Conservation (phyloP, 129 eudicot genomes). For the Centaurea solstitialis region DNA sequence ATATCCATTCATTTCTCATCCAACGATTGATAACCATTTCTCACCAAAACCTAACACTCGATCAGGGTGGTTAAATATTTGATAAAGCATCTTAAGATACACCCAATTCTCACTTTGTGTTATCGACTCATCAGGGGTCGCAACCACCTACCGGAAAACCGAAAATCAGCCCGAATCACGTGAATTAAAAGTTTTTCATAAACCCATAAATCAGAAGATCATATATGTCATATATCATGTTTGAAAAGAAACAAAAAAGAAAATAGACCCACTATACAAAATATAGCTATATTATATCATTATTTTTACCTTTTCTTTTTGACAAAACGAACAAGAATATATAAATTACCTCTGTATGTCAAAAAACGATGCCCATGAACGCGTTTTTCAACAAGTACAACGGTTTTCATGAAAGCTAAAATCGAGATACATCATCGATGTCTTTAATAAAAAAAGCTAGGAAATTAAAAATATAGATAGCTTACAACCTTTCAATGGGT, state of each 20-base stretch:
- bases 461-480: not conserved
- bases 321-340: not conserved
- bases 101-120: not conserved
- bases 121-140: not conserved
- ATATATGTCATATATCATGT: not conserved
- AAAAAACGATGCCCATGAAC: not conserved
- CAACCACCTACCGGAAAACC: not conserved
- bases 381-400: not conserved
- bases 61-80: not conserved
- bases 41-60: too few species aligned
- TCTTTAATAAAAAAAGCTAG: too few species aligned
- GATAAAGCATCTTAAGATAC: not conserved
- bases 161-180: not conserved
- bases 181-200: not conserved
- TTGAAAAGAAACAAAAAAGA: not conserved
- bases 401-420: not conserved
- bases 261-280: not conserved
- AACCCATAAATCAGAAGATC: not conserved
- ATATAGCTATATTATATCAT: not conserved
- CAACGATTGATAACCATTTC: too few species aligned
- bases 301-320: not conserved
- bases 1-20: too few species aligned
- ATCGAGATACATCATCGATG: too few species aligned
- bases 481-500: slow-evolving; percentile 27
- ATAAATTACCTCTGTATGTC: not conserved